phyloP scores from a whole-genome alignment of 164 flowering plant genomes.

The Dillenia turbinata region DNA sequence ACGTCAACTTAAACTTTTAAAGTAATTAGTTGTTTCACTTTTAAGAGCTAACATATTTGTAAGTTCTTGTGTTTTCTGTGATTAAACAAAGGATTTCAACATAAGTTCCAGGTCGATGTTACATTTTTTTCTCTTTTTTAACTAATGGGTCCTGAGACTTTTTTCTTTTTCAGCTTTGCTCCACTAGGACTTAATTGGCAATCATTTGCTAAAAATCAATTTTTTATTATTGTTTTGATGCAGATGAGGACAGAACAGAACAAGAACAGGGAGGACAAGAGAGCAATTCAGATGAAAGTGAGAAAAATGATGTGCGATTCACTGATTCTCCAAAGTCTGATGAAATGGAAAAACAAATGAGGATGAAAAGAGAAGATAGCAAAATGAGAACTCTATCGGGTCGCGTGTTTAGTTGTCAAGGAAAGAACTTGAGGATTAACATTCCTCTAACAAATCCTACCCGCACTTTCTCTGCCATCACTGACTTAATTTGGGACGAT shows the following conservation, averaged over 20 bases:
- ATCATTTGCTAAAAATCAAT: not conserved
- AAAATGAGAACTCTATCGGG: constrained; percentile 48
- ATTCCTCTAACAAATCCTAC: constrained; percentile 87
- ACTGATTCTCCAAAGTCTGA: constrained; percentile 39
- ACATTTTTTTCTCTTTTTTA: not conserved
- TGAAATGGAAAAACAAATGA: constrained; percentile 40
- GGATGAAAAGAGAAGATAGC: constrained; percentile 41
- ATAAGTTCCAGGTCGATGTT: not conserved
- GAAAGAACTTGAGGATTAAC: constrained; percentile 64
- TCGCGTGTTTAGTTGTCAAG: constrained; percentile 54
- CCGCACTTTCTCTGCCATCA: constrained; percentile 73
- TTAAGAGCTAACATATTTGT: too few relatives aligned
- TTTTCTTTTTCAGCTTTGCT: too few relatives aligned
- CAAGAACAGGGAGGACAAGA: constrained; percentile 44
- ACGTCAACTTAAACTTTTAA: too few relatives aligned
- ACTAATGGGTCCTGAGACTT: too few relatives aligned
- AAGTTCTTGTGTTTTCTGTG: too few relatives aligned
- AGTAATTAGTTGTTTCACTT: too few relatives aligned
- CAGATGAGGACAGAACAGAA: constrained; percentile 59
- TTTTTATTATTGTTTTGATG: constrained; percentile 3
- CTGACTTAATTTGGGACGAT: constrained; percentile 76
- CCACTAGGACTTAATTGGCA: not conserved
- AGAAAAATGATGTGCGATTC: constrained; percentile 31
- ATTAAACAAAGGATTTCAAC: not conserved
- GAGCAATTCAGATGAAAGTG: constrained; percentile 28